Evolutionary conservation across 805 yeast species (phyloP), one percentile per base, ranked within the genome.

Genomic region (Candida xyloterini): DNA sequence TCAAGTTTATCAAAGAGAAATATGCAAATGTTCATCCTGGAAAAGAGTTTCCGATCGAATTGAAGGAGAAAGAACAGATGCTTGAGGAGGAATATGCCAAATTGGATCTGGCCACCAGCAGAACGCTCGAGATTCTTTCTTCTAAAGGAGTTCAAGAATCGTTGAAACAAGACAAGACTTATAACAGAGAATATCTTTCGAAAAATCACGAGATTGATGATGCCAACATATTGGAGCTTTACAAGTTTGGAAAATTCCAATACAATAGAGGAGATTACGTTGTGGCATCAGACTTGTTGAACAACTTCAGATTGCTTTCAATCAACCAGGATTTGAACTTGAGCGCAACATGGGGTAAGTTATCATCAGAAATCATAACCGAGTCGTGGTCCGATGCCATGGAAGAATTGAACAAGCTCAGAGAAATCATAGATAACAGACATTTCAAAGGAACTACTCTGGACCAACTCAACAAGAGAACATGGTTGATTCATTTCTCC

Each of bases 401-500:
- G 34, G 74, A 72, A 47, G 84, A 78, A 58, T 61, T 81, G 35
- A 58, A 59, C 39, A 73, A 71, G 52, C 65, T 80, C 34, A 71
- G 81, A 51, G 84, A 78, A 46, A 66, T 74, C 35, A 70, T 79
- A 23, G 86, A 81, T 56, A 68, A 74, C 25, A 68, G 79, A 59
- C 66, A 76, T 9, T 64, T 68, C 48, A 56, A 59, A 35, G 66
- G 71, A 13, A 74, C 76, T 40, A 76, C 84, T 31, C 62, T 76
- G 48, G 69, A 67, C 35, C 86, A 78, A 62, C 68, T 81, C 40
- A 78, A 79, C 57, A 68, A 77, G 50, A 74, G 84, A 56, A 71
- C 80, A 24, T 81, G 86, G 84, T 63, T 80, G 43, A 74, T 80
- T 55, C 87, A 81, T 63, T 80, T 84, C 79, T 67, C 83, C 2